phyloP scores from a whole-genome alignment of 345 rosid genomes.

The Limnanthes douglasii region DNA sequence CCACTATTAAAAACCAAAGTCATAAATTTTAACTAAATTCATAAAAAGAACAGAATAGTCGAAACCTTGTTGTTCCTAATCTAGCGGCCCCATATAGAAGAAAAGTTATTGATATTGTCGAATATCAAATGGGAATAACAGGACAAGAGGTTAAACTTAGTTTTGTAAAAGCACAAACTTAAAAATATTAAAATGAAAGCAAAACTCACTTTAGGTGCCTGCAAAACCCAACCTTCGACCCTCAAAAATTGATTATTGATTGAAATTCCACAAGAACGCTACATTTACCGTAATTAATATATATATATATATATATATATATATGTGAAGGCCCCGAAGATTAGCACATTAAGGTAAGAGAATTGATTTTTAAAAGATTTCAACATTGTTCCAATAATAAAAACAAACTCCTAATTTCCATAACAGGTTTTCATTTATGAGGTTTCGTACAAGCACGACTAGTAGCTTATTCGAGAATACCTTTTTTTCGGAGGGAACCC shows the following conservation, averaged over 20 bases:
- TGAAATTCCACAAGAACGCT: constrained; percentile 53
- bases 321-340: constrained; percentile 59
- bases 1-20: too few species aligned
- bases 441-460: constrained; percentile 68
- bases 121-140: constrained; percentile 60
- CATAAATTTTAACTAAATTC: too few species aligned
- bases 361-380: constrained; percentile 9
- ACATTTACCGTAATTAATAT: constrained; percentile 31
- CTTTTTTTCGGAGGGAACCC: too few species aligned
- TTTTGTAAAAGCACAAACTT: background rate
- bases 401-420: constrained; percentile 44
- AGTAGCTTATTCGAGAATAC: constrained; percentile 52
- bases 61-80: constrained; percentile 87
- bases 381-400: too few species aligned
- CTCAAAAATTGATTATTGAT: constrained; percentile 42
- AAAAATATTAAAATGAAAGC: too few species aligned
- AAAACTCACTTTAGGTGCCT: constrained; percentile 61
- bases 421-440: constrained; percentile 37
- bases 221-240: constrained; percentile 77
- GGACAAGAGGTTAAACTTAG: background rate
- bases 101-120: constrained; percentile 39
- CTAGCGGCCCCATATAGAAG: constrained; percentile 75
- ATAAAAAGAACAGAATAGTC: too few species aligned
- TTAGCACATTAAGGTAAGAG: constrained; percentile 8
- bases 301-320: too few species aligned